These are phyloP conservation scores for Arthrobotrys conoides DNA, from an alignment of 2,329 filamentous ascomycete genomes.

Conservation along the genomic window DNA sequence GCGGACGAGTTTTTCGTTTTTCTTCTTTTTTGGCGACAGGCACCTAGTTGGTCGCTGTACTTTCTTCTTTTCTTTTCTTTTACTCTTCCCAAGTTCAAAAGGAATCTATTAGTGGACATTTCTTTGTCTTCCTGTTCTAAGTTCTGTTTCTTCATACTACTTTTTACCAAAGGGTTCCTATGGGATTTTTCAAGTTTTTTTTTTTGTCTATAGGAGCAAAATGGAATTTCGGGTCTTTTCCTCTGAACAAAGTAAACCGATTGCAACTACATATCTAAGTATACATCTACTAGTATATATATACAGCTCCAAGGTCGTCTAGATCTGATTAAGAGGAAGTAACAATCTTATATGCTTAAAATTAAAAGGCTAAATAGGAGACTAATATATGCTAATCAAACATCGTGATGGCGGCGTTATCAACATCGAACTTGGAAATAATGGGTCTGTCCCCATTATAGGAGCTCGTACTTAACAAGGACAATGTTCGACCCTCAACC, in stretches of 20 bases:
- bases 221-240: constrained; percentile 21
- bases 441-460: neutral
- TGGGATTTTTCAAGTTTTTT: constrained; percentile 27
- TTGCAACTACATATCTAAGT: no score
- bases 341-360: no score
- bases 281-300: no score
- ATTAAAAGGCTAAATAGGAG: no score
- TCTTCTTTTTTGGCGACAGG: neutral
- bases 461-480: neutral
- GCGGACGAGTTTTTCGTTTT: neutral
- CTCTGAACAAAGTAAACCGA: no score
- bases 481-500: neutral
- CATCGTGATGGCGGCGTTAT: neutral
- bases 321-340: no score
- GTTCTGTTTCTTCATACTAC: neutral
- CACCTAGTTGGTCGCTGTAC: neutral
- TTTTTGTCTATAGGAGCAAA: constrained; percentile 36
- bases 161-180: constrained; percentile 25
- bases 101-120: constrained; percentile 18
- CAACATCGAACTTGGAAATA: neutral
- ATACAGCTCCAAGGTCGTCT: no score
- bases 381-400: neutral
- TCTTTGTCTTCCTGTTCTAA: neutral
- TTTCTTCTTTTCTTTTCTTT: neutral
- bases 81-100: neutral